phyloP scores from a whole-genome alignment of 2,329 filamentous ascomycete genomes.

The Mariannaea sp. region DNA sequence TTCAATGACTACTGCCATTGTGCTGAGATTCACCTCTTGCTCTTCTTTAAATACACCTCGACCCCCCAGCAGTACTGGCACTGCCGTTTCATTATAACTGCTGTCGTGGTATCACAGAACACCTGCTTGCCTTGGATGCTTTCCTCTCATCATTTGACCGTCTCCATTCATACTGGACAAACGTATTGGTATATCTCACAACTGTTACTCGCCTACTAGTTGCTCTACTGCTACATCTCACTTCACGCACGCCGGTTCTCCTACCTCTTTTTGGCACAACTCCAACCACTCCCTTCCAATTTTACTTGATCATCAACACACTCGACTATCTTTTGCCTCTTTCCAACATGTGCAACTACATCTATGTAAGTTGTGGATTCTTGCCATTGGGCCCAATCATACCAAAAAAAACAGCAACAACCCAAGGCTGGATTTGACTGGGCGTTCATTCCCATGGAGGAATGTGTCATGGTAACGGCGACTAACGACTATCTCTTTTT shows the following conservation, averaged over 20 bases:
- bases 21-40: constrained; percentile 30
- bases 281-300: neutral
- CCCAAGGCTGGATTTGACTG: neutral
- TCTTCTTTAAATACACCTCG: constrained; percentile 34
- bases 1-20: constrained; percentile 31
- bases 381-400: constrained; percentile 2
- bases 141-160: constrained; percentile 7
- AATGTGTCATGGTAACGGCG: no score
- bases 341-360: constrained; percentile 56
- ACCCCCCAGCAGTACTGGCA: constrained; percentile 19
- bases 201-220: constrained; percentile 3
- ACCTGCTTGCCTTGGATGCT: constrained; percentile 2
- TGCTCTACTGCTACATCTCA: neutral
- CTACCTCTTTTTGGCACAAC: neutral
- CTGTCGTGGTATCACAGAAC: constrained; percentile 7
- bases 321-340: constrained; percentile 6
- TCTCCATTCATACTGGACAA: neutral
- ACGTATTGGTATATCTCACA: constrained; percentile 18
- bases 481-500: constrained; percentile 27
- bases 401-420: no score
- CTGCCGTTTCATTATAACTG: constrained; percentile 7
- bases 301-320: neutral
- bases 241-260: neutral
- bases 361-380: constrained; percentile 48
- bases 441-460: no score